Percentiles rank a stretch among this genome's conserved stretches.
These are phyloP conservation scores for Geotrichum fermentans DNA, from an alignment of 1,139 yeast species.

Conservation along the genomic window DNA sequence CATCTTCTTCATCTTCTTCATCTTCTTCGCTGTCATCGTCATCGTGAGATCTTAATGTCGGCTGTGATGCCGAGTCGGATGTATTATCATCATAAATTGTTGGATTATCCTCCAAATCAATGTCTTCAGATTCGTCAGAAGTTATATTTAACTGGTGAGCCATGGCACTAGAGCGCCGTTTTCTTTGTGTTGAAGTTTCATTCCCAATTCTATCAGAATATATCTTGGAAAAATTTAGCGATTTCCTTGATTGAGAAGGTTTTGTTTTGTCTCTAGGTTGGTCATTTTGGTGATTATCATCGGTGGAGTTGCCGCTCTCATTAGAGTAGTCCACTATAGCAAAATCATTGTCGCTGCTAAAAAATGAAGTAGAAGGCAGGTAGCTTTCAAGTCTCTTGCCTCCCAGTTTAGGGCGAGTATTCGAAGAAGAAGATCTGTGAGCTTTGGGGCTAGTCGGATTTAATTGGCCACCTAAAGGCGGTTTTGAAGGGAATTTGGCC, in stretches of 20 bases:
- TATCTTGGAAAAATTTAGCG: no score
- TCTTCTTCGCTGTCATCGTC: background rate
- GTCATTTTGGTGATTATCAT: constrained; percentile 5
- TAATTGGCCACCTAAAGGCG: background rate
- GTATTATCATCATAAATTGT: no score
- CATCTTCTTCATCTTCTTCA: background rate
- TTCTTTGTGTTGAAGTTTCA: background rate
- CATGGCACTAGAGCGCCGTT: background rate
- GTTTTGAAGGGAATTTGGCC: background rate
- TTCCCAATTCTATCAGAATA: background rate
- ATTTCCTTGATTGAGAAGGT: background rate
- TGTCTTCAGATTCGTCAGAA: no score
- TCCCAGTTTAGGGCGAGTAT: constrained; percentile 4
- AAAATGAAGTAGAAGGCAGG: background rate
- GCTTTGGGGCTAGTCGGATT: background rate
- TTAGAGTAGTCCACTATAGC: constrained; percentile 12
- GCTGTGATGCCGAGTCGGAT: background rate
- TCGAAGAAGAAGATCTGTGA: background rate
- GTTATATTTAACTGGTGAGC: background rate
- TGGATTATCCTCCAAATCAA: no score
- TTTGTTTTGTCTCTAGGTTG: background rate
- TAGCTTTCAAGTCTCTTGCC: constrained; percentile 19
- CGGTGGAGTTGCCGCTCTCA: constrained; percentile 7
- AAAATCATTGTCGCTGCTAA: constrained; percentile 9
- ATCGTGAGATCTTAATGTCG: no score